Percentiles rank a stretch among this genome's conserved stretches.
Conservation (phyloP, 176 grass and related monocot species). For the Puya raimondii region DNA sequence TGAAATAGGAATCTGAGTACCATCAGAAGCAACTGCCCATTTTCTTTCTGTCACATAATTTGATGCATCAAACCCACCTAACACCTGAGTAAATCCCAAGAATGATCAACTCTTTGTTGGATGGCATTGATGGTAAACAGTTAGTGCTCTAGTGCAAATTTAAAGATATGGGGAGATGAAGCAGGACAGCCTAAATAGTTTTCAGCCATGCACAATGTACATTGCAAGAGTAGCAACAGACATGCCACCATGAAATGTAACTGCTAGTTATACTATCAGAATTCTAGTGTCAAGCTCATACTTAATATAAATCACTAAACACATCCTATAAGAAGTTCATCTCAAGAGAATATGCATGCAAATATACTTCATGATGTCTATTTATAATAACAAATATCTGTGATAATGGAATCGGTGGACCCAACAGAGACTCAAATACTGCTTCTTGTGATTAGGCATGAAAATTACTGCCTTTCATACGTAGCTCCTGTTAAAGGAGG, state of each 20-base stretch:
- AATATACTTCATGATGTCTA: too few species aligned
- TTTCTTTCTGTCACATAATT: constrained; percentile 87
- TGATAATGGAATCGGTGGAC: too few species aligned
- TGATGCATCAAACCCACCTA: constrained; percentile 73
- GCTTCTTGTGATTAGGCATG: too few species aligned
- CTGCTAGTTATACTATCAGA: too few species aligned
- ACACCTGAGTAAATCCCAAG: constrained; percentile 34
- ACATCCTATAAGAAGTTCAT: too few species aligned
- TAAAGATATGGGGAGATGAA: neutral
- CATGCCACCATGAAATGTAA: neutral
- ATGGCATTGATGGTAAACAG: neutral
- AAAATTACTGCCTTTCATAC: too few species aligned
- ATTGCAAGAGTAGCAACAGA: neutral
- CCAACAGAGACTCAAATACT: too few species aligned
- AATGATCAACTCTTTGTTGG: constrained; percentile 13
- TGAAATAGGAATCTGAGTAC: constrained; percentile 64
- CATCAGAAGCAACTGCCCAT: constrained; percentile 74
- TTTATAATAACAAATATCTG: too few species aligned
- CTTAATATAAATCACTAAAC: too few species aligned
- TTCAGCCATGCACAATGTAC: neutral
- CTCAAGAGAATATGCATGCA: too few species aligned
- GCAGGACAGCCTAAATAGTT: neutral
- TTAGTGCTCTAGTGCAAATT: neutral
- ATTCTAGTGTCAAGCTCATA: too few species aligned
- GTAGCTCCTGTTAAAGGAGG: too few species aligned